Evolutionary conservation across 2,329 filamentous ascomycete species (phyloP).

Genomic region (Xylariales sp.): DNA sequence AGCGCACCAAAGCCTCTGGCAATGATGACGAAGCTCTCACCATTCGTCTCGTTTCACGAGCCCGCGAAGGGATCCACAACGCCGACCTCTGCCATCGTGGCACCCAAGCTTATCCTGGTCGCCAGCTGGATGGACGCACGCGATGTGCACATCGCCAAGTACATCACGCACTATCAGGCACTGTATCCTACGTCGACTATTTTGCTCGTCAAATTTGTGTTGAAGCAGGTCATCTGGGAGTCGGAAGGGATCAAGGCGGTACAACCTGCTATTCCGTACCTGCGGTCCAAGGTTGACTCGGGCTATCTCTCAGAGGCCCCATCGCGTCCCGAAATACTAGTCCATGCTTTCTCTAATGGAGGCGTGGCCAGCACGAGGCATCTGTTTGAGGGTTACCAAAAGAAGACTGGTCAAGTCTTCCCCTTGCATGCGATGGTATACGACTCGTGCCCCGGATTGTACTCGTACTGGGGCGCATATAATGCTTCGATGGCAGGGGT

Average conservation of each 20-base stretch:
- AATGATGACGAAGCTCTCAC: conserved; percentile 24
- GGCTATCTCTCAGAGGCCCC: conserved; percentile 16
- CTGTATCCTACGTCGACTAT: conserved; percentile 41
- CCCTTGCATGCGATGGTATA: conserved; percentile 40
- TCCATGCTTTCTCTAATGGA: conserved; percentile 51
- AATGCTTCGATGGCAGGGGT: conserved; percentile 33
- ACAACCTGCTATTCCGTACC: conserved; percentile 33
- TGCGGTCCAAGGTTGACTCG: conserved; percentile 28
- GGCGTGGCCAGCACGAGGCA: conserved; percentile 38
- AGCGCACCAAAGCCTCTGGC: conserved; percentile 14
- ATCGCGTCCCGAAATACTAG: conserved; percentile 31
- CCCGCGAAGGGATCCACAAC: conserved; percentile 2
- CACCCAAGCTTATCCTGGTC: conserved; percentile 43
- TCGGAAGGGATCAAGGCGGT: conserved; percentile 28
- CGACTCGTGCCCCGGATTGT: conserved; percentile 46
- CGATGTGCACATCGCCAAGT: conserved; percentile 48
- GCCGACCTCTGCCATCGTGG: conserved; percentile 7
- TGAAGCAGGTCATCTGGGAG: conserved; percentile 30
- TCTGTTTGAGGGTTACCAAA: conserved; percentile 31
- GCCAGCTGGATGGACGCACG: conserved; percentile 47
- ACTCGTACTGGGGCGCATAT: conserved; percentile 33
- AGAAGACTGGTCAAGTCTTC: conserved; percentile 23
- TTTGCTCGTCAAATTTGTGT: conserved; percentile 40
- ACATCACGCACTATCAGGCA: conserved; percentile 39
- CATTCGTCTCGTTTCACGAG: conserved; percentile 23